Conservation (phyloP, 805 yeast genomes). For the Torulaspora gathmanii region DNA sequence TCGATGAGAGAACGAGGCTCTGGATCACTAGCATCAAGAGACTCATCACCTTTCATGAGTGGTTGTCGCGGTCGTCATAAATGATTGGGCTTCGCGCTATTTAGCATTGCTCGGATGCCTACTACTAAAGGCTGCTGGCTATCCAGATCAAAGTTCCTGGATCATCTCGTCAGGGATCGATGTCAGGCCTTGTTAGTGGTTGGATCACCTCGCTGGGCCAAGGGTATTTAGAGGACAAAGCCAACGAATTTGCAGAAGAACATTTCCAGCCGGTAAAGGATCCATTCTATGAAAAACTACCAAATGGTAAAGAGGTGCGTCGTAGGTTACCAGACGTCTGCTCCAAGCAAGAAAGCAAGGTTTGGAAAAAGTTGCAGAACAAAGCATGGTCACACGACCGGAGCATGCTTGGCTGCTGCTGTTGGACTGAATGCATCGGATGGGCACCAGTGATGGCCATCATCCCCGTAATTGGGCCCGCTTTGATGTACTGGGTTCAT, state of each 20-base stretch:
- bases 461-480: constrained; percentile 82
- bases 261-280: constrained; percentile 40
- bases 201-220: constrained; percentile 14
- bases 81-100: not conserved
- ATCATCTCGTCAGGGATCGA: not conserved
- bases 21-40: constrained; percentile 78
- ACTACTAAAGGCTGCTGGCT: not conserved
- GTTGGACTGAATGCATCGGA: constrained; percentile 67
- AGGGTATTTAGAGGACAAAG: constrained; percentile 21
- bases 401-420: constrained; percentile 70
- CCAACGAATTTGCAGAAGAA: constrained; percentile 26
- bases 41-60: constrained; percentile 49
- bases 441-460: constrained; percentile 67
- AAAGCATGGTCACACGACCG: constrained; percentile 86
- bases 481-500: constrained; percentile 74
- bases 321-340: constrained; percentile 58
- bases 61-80: constrained; percentile 9
- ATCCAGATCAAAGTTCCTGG: not conserved
- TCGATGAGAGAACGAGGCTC: constrained; percentile 63
- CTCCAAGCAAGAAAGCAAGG: constrained; percentile 53
- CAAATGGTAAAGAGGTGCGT: constrained; percentile 50
- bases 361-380: constrained; percentile 68
- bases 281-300: constrained; percentile 53
- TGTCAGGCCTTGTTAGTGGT: constrained; percentile 16
- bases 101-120: not conserved